Evolutionary conservation across 2,329 filamentous ascomycete genomes (phyloP).

Genomic region (Cytospora piceae): DNA sequence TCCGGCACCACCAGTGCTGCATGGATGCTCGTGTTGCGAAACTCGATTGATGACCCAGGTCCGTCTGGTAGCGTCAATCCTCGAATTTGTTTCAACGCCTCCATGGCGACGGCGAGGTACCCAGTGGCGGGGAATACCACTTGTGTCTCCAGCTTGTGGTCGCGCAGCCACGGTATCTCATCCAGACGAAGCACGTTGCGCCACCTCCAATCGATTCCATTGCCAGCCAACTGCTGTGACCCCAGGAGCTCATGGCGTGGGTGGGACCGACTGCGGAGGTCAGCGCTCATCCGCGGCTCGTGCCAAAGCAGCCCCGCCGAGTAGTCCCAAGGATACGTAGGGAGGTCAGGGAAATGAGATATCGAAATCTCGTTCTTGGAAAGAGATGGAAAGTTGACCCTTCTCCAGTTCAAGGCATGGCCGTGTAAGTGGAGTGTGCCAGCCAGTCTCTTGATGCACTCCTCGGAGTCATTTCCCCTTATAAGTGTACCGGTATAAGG

Average conservation of each 20-base stretch:
- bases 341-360: constrained; percentile 40
- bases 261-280: constrained; percentile 40
- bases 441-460: neutral
- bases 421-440: neutral
- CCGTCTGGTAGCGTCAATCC: too few species aligned
- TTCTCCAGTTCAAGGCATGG: neutral
- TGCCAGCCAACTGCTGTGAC: constrained; percentile 37
- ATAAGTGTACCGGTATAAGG: neutral
- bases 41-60: constrained; percentile 35
- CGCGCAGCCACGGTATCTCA: constrained; percentile 42
- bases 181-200: constrained; percentile 36
- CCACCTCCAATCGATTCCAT: constrained; percentile 39
- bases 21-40: constrained; percentile 52
- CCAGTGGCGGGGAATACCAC: constrained; percentile 31
- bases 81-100: constrained; percentile 28
- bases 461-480: neutral
- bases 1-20: constrained; percentile 50
- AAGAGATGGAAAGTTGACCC: constrained; percentile 38
- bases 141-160: constrained; percentile 34
- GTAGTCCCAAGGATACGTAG: constrained; percentile 53
- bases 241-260: constrained; percentile 47
- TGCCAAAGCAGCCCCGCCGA: constrained; percentile 43
- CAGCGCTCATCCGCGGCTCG: constrained; percentile 41
- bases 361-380: too few species aligned
- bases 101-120: constrained; percentile 24